Percentiles rank a stretch among this genome's conserved stretches.
phyloP scores from a whole-genome alignment of 768 basidiomycete genomes.

The Podaxis sp. region DNA sequence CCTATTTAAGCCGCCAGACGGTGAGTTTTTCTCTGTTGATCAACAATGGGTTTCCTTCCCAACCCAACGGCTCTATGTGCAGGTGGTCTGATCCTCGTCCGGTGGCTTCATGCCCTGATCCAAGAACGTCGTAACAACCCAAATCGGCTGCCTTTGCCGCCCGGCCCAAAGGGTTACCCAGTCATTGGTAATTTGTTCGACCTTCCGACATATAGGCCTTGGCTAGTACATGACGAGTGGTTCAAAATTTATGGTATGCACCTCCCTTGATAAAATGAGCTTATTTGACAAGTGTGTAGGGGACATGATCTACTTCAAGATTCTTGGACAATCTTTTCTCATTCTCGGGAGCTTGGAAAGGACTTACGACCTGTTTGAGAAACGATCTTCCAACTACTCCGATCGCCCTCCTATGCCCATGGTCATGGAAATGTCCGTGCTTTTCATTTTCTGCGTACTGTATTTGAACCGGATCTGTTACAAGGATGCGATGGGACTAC shows the following conservation, averaged over 20 bases:
- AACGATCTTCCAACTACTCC: constrained; percentile 51
- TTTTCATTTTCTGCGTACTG: not conserved
- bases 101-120: not conserved
- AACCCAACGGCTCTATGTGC: too few species aligned
- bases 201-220: constrained; percentile 26
- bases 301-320: constrained; percentile 49
- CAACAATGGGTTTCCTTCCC: too few species aligned
- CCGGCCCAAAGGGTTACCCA: constrained; percentile 29
- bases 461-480: not conserved
- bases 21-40: not conserved
- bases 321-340: constrained; percentile 34
- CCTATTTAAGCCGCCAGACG: too few species aligned
- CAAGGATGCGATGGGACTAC: constrained; percentile 30
- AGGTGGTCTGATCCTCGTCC: not conserved
- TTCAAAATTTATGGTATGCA: constrained; percentile 27
- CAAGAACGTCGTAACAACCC: not conserved
- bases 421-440: constrained; percentile 45
- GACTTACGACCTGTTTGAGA: constrained; percentile 52
- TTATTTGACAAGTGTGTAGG: constrained; percentile 28
- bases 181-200: constrained; percentile 29
- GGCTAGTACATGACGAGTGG: constrained; percentile 30
- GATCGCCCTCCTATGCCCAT: constrained; percentile 44
- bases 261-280: not conserved
- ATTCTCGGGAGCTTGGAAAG: constrained; percentile 27
- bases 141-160: constrained; percentile 19